Evolutionary conservation across 1,139 yeast genomes (phyloP).

Genomic region (Candida sojae): DNA sequence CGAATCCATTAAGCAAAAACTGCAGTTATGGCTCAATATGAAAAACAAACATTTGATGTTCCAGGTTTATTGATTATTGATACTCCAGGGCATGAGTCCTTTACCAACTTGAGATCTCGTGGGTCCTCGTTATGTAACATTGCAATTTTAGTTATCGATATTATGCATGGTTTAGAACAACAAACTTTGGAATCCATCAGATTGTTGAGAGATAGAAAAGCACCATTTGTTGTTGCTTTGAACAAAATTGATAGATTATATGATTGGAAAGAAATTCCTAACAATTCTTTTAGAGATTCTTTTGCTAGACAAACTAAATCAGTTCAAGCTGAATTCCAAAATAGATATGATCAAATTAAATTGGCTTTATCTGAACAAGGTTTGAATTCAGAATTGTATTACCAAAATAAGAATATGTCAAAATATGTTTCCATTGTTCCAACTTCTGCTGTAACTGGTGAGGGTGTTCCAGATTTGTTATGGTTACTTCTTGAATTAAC

Average conservation of each 20-base stretch:
- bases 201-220: slow-evolving; percentile 91
- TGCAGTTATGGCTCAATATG: slow-evolving; percentile 84
- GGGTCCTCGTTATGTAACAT: slow-evolving; percentile 99
- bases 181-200: slow-evolving; percentile 94
- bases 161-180: slow-evolving; percentile 98
- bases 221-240: slow-evolving; percentile 95
- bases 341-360: slow-evolving; percentile 81
- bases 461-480: slow-evolving; percentile 98
- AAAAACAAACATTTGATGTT: slow-evolving; percentile 84
- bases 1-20: slow-evolving; percentile 88
- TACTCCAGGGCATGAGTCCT: slow-evolving; percentile 99
- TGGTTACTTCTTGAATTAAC: slow-evolving; percentile 95
- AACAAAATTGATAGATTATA: slow-evolving; percentile 97
- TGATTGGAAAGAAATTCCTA: slow-evolving; percentile 89
- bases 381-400: slow-evolving; percentile 93
- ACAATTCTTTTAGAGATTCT: slow-evolving; percentile 95
- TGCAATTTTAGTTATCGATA: slow-evolving; percentile 96
- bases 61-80: slow-evolving; percentile 97
- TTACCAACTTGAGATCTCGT: slow-evolving; percentile 95
- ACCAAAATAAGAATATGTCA: slow-evolving; percentile 89
- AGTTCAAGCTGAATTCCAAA: slow-evolving; percentile 90
- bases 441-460: slow-evolving; percentile 98
- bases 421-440: slow-evolving; percentile 96
- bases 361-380: slow-evolving; percentile 97
- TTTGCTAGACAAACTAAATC: slow-evolving; percentile 77